Base-by-base conservation (phyloP, 305 asterid genomes). In the Plantago lanceolata region DNA sequence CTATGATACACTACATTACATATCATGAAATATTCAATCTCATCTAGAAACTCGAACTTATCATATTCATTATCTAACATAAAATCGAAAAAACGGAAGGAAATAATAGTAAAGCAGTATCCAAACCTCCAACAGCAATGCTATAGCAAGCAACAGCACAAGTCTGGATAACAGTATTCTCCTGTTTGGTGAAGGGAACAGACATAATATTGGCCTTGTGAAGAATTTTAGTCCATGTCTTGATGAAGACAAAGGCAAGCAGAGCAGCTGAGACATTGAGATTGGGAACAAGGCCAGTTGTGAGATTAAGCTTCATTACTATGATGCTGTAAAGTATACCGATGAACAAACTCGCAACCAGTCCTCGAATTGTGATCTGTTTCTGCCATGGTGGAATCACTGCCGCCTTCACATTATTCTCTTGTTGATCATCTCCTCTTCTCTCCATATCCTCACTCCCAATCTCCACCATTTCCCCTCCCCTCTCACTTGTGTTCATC, bases 191-290 rank as follows among this genome's bases (percentile, higher is more conserved):
- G 51, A 78, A 81, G 0, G 83, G 83, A 14, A 64, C 54, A 2
- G 87, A 68, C 16, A 70, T 72, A 37, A 85, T 21, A 12, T 78
- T 81, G 5, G 84, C 67, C 72, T 75, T 88, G 11, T 74, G 71
- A 24, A 84, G 81, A 19, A 82, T 19, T 61, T 84, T 84, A 0
- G 81, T 86, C 96, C 96, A 88, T 55, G 88, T 59, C 47, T 76
- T 59, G 7, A 86, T 70, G 6, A 79, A 64, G 31, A 88, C 75
- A 50, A 77, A 85, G 5, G 92, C 95, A 64, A 88, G 79, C 45
- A 88, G 84, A 31, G 95, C 92, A 59, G 95, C 95, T 9, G 95
- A 86, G 19, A 86, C 95, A 66, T 84, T 86, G 16, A 88, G 89
- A 69, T 86, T 86, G 0, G 96, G 95, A 57, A 81, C 81, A 40